phyloP scores from a whole-genome alignment of 148 eudicot genomes.

The Beta vulgaris region DNA sequence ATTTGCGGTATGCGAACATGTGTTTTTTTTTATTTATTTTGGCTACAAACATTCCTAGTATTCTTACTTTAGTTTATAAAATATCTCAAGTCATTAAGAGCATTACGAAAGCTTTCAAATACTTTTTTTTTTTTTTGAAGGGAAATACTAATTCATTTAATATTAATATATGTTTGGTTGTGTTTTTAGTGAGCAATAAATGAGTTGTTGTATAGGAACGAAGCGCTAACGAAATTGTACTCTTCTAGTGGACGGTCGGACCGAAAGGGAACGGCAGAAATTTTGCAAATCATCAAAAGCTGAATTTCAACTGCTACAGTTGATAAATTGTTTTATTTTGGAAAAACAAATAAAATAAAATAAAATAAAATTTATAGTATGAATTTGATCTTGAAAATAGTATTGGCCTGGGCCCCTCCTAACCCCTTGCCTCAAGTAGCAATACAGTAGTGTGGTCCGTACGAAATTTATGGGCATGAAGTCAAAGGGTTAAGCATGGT shows the following conservation, averaged over 20 bases:
- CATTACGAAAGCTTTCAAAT: no score
- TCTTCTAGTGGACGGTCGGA: background rate
- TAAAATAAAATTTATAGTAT: background rate
- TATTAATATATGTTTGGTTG: no score
- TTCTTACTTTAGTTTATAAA: no score
- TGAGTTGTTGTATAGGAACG: no score
- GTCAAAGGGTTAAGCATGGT: constrained; percentile 11
- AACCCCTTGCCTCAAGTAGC: background rate
- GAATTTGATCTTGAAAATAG: background rate
- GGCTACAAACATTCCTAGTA: no score
- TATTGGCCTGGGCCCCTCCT: background rate
- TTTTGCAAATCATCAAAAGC: background rate
- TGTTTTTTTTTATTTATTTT: no score
- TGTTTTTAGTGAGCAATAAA: no score
- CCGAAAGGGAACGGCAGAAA: background rate
- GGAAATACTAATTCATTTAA: no score
- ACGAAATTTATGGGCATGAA: constrained; percentile 15
- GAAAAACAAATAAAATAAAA: background rate
- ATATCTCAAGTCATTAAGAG: no score
- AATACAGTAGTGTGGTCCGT: constrained; percentile 11
- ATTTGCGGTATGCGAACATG: no score
- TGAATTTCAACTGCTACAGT: background rate
- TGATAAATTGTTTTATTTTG: background rate
- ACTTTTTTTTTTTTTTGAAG: no score
- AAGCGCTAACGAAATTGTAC: no score